Percentiles rank a stretch among this genome's conserved stretches.
Evolutionary conservation across 768 basidiomycete species (phyloP).

Genomic region (Lyophyllum decastes): DNA sequence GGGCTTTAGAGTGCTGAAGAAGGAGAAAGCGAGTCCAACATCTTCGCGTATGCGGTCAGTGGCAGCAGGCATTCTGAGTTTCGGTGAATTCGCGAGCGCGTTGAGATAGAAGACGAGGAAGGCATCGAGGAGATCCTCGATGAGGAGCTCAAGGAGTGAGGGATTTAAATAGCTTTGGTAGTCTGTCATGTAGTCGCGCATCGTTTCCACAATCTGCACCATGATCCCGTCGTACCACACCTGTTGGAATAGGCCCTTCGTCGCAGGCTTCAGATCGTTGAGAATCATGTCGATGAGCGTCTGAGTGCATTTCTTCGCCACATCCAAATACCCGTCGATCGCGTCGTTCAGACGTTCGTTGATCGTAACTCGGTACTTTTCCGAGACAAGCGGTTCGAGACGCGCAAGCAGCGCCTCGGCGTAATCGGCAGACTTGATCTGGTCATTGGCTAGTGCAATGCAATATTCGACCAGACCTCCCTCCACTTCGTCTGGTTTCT

Average conservation of each 20-base stretch:
- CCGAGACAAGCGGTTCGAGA: slow-evolving; percentile 88
- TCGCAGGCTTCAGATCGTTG: slow-evolving; percentile 89
- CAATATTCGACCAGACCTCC: slow-evolving; percentile 94
- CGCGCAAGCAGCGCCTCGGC: slow-evolving; percentile 84
- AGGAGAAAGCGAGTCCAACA: slow-evolving; percentile 71
- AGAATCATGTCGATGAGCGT: slow-evolving; percentile 93
- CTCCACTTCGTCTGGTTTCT: slow-evolving; percentile 85
- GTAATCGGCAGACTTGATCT: slow-evolving; percentile 94
- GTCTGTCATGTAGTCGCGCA: slow-evolving; percentile 96
- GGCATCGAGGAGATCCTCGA: slow-evolving; percentile 90
- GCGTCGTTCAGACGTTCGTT: slow-evolving; percentile 90
- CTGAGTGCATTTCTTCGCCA: slow-evolving; percentile 96
- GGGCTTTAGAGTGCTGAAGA: slow-evolving; percentile 80
- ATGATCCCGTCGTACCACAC: slow-evolving; percentile 91
- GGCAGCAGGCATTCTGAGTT: slow-evolving; percentile 84
- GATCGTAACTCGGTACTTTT: slow-evolving; percentile 85
- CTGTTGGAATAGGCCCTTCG: slow-evolving; percentile 79
- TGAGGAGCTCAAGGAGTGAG: slow-evolving; percentile 84
- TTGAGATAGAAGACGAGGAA: slow-evolving; percentile 92
- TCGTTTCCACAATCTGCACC: slow-evolving; percentile 89
- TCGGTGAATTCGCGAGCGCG: slow-evolving; percentile 79
- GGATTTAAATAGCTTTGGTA: slow-evolving; percentile 91
- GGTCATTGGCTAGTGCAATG: slow-evolving; percentile 96
- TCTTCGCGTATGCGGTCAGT: slow-evolving; percentile 85
- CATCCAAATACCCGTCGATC: slow-evolving; percentile 97